These are phyloP conservation scores for Tetrastigma voinierianum DNA, from an alignment of 164 flowering plant genomes.

Conservation along the genomic window DNA sequence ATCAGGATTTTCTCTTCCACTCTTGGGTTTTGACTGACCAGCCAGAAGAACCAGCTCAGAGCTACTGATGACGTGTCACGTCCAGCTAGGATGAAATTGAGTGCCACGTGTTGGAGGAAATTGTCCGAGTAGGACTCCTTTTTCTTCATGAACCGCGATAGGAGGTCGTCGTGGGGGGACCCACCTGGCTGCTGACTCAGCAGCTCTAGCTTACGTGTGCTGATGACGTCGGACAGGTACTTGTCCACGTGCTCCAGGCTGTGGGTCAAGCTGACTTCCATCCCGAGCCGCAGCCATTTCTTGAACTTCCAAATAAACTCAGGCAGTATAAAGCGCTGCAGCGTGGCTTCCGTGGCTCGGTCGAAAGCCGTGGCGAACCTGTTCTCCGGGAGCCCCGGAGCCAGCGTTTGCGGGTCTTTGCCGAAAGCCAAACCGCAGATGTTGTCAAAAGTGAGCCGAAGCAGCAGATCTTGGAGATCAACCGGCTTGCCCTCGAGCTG, in stretches of 20 bases:
- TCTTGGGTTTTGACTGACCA: constrained; percentile 19
- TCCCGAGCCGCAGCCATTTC: constrained; percentile 29
- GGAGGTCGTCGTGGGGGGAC: constrained; percentile 24
- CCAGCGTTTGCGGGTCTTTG: constrained; percentile 30
- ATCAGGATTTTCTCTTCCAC: constrained; percentile 28
- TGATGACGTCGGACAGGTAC: constrained; percentile 24
- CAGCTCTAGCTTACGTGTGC: constrained; percentile 24
- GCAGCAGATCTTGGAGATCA: constrained; percentile 35
- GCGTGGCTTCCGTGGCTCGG: constrained; percentile 36
- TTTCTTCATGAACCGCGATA: constrained; percentile 34
- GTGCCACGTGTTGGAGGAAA: constrained; percentile 55
- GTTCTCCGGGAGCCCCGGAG: constrained; percentile 33
- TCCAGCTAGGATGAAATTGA: constrained; percentile 69
- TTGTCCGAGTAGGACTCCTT: constrained; percentile 27
- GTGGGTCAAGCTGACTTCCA: constrained; percentile 19
- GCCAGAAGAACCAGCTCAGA: constrained; percentile 38
- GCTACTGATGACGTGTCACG: constrained; percentile 53
- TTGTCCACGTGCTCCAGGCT: constrained; percentile 23
- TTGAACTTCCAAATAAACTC: constrained; percentile 22
- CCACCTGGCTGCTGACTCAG: constrained; percentile 8
- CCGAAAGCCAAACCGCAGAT: constrained; percentile 39
- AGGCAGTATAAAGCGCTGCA: constrained; percentile 30
- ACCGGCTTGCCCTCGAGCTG: constrained; percentile 17
- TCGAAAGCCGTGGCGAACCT: constrained; percentile 33
- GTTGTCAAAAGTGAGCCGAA: constrained; percentile 36